phyloP scores from a whole-genome alignment of 2,329 filamentous ascomycete genomes.

The Fusarium sp. region DNA sequence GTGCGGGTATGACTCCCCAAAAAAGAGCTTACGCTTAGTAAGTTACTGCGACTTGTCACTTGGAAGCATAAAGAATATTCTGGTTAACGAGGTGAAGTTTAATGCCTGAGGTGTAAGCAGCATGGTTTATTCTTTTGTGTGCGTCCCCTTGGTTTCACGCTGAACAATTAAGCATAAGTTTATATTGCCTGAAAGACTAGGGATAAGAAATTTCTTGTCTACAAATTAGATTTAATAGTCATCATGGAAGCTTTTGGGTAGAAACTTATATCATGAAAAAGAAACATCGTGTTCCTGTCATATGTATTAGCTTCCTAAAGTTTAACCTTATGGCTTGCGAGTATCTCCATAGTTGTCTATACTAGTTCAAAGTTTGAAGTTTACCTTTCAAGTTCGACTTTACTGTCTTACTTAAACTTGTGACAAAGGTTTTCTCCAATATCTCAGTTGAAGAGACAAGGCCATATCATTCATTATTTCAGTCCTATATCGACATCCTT shows the following conservation, averaged over 20 bases:
- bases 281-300: rapidly evolving
- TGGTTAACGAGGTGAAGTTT: rapidly evolving
- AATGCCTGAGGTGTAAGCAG: no score
- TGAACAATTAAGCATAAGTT: neutral
- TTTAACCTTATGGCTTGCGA: neutral
- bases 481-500: neutral
- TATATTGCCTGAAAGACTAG: rapidly evolving
- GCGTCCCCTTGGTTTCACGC: neutral
- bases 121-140: neutral
- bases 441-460: rapidly evolving
- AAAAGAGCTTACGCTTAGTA: rapidly evolving
- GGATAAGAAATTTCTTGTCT: rapidly evolving
- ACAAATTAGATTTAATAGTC: neutral
- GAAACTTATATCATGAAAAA: neutral
- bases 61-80: neutral
- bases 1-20: no score
- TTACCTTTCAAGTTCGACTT: neutral
- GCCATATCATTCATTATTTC: rapidly evolving
- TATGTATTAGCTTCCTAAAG: rapidly evolving
- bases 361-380: rapidly evolving
- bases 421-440: rapidly evolving
- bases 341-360: neutral
- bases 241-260: neutral
- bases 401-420: rapidly evolving
- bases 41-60: no score